Evolutionary conservation across 83 land plant genomes (phyloP).

Genomic region (Larix sibirica): DNA sequence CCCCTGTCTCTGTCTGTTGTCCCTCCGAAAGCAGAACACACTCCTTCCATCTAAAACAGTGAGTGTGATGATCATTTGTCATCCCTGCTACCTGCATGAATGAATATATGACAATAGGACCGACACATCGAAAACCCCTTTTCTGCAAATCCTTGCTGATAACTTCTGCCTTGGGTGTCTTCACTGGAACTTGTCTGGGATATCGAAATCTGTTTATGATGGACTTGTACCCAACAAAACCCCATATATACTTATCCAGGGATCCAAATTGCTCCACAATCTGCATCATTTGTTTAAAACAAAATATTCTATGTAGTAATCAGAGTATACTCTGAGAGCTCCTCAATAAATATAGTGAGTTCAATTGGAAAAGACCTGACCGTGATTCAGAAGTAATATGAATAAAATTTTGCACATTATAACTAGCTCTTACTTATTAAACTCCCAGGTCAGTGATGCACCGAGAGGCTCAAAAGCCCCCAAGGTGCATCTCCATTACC

Average conservation of each 20-base stretch:
- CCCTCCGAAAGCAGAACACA: slow-evolving; percentile 14
- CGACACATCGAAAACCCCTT: slow-evolving; percentile 49
- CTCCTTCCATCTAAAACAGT: slow-evolving; percentile 20
- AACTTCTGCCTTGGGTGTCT: slow-evolving; percentile 41
- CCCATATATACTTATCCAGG: slow-evolving; percentile 37
- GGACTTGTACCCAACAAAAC: slow-evolving; percentile 41
- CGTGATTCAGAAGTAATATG: too few species aligned
- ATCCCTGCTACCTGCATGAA: slow-evolving; percentile 53
- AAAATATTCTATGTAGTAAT: not conserved
- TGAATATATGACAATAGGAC: slow-evolving; percentile 48
- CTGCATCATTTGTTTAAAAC: slow-evolving; percentile 17
- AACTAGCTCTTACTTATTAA: too few species aligned
- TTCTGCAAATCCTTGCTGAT: slow-evolving; percentile 43
- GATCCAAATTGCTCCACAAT: slow-evolving; percentile 38
- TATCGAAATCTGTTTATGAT: slow-evolving; percentile 30
- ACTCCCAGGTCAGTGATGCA: too few species aligned
- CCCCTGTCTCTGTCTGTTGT: not conserved
- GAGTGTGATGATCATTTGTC: slow-evolving; percentile 17
- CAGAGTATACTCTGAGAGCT: not conserved
- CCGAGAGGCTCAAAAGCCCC: too few species aligned
- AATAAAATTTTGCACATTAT: too few species aligned
- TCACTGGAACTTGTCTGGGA: slow-evolving; percentile 42
- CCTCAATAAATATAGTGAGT: not conserved
- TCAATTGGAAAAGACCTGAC: too few species aligned
- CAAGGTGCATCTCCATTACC: too few species aligned